A percentile compares a stretch with the other conserved stretches of the same genome.
Conservation (phyloP, 495 filamentous ascomycete genomes). For the Tuber microsphaerosporum region DNA sequence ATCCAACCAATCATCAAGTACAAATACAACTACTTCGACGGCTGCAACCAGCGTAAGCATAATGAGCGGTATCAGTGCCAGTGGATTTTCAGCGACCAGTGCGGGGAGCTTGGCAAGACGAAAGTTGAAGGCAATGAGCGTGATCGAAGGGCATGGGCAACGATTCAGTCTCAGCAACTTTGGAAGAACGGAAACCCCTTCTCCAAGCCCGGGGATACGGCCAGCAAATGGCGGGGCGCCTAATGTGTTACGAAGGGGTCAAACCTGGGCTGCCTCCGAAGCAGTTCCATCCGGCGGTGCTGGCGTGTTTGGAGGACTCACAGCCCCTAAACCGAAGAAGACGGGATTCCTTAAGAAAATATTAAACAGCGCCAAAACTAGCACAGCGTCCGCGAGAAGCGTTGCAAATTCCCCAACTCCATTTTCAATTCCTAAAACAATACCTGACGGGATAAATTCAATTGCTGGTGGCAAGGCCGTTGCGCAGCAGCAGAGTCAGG, state of each 20-base stretch:
- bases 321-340: constrained; percentile 83
- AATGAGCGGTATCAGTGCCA: constrained; percentile 88
- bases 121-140: constrained; percentile 54
- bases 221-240: constrained; percentile 8
- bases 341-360: constrained; percentile 95
- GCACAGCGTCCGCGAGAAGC: constrained; percentile 79
- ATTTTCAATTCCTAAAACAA: constrained; percentile 44
- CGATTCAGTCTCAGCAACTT: constrained; percentile 24
- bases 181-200: constrained; percentile 59
- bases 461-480: constrained; percentile 49
- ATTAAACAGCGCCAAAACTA: constrained; percentile 86
- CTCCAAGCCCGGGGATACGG: constrained; percentile 14
- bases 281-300: constrained; percentile 10
- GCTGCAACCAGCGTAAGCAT: constrained; percentile 72
- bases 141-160: constrained; percentile 43
- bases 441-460: constrained; percentile 49
- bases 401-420: constrained; percentile 56
- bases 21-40: constrained; percentile 62
- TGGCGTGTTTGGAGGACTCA: constrained; percentile 65
- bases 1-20: constrained; percentile 48
- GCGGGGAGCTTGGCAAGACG: constrained; percentile 82
- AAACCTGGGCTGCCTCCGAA: constrained; percentile 36
- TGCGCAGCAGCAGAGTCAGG: constrained; percentile 50
- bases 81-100: constrained; percentile 87
- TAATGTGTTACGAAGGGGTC: constrained; percentile 26